Evolutionary conservation across 2,329 filamentous ascomycete genomes (phyloP).

Genomic region (Massarina eburnea): DNA sequence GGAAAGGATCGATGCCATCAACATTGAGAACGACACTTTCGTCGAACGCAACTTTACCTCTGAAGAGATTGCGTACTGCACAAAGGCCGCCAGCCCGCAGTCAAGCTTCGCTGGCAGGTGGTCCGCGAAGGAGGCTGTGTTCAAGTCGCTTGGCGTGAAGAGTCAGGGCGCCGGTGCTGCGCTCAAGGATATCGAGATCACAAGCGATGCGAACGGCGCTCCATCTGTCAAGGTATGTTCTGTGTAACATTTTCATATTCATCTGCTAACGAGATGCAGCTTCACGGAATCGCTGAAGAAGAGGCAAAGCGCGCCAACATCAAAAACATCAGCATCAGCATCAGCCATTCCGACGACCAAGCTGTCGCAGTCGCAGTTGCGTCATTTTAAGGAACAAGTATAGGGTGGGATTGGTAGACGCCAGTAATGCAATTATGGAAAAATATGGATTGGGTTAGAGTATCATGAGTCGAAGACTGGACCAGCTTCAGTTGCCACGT

Average conservation of each 20-base stretch:
- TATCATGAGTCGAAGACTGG: neutral
- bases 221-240: conserved; percentile 79
- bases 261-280: conserved; percentile 53
- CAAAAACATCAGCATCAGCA: conserved; percentile 87
- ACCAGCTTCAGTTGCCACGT: neutral
- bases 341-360: conserved; percentile 92
- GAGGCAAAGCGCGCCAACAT: conserved; percentile 86
- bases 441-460: neutral
- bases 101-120: conserved; percentile 93
- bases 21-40: conserved; percentile 92
- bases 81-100: conserved; percentile 73
- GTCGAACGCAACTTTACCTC: conserved; percentile 91
- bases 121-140: conserved; percentile 98
- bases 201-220: conserved; percentile 76
- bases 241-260: neutral
- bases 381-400: conserved; percentile 60
- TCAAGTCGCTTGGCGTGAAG: conserved; percentile 89
- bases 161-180: conserved; percentile 87
- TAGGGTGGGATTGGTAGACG: neutral
- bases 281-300: conserved; percentile 79
- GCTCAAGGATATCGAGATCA: conserved; percentile 92
- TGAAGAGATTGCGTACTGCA: conserved; percentile 84
- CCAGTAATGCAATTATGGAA: neutral
- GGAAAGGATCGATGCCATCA: conserved; percentile 83
- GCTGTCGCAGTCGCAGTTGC: conserved; percentile 92